phyloP scores from a whole-genome alignment of 2,329 filamentous ascomycete species.

The Stagonosporopsis tanaceti region DNA sequence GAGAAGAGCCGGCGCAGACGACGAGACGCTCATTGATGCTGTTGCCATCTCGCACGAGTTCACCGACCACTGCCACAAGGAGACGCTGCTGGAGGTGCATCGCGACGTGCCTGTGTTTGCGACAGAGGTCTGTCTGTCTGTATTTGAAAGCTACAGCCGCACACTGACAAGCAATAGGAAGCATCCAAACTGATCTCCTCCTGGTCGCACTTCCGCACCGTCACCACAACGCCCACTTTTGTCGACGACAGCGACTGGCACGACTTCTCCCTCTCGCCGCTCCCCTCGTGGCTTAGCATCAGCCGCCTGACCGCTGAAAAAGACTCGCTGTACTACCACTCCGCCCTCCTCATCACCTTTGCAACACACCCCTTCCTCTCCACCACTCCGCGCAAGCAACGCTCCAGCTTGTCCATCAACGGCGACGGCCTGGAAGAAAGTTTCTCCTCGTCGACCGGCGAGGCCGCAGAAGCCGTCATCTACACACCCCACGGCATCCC shows the following conservation, averaged over 20 bases:
- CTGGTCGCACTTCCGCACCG: slow-evolving; percentile 67
- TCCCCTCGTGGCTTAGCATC: slow-evolving; percentile 70
- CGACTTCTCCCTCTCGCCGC: slow-evolving; percentile 51
- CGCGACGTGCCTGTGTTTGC: slow-evolving; percentile 66
- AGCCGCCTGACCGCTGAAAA: slow-evolving; percentile 62
- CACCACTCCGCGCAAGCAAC: slow-evolving; percentile 38
- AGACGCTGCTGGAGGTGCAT: slow-evolving; percentile 66
- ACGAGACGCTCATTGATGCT: slow-evolving; percentile 61
- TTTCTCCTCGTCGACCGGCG: slow-evolving; percentile 18
- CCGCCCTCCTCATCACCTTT: slow-evolving; percentile 67
- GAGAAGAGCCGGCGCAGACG: slow-evolving; percentile 24
- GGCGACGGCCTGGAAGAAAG: slow-evolving; percentile 38
- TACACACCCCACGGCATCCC: slow-evolving; percentile 72
- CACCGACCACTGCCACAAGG: slow-evolving; percentile 72
- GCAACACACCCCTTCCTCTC: slow-evolving; percentile 44
- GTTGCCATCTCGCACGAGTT: slow-evolving; percentile 72
- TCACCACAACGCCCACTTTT: slow-evolving; percentile 61
- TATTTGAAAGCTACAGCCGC: not conserved
- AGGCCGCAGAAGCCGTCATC: slow-evolving; percentile 63
- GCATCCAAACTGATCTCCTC: slow-evolving; percentile 64
- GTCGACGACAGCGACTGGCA: slow-evolving; percentile 54
- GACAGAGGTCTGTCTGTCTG: slow-evolving; percentile 50
- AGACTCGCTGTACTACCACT: slow-evolving; percentile 66
- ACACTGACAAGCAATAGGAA: slow-evolving; percentile 48
- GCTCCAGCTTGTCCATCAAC: slow-evolving; percentile 42